Evolutionary conservation across 495 filamentous ascomycete genomes (phyloP).

Genomic region (Xylaria scruposa): DNA sequence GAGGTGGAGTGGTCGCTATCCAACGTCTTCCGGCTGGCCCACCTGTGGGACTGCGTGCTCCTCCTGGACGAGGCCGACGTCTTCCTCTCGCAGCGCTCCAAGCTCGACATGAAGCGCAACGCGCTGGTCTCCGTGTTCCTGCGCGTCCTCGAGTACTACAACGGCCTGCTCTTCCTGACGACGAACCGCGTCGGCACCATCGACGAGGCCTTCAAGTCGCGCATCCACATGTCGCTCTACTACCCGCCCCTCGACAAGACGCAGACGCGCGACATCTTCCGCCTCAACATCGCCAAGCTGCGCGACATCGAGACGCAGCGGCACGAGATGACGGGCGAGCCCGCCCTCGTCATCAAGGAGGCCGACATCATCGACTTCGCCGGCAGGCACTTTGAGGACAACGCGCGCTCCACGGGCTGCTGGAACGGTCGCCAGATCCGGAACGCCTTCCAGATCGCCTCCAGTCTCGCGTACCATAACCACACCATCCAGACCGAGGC

Average conservation of each 20-base stretch:
- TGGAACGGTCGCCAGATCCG: slow-evolving; percentile 66
- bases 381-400: slow-evolving; percentile 61
- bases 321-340: slow-evolving; percentile 36
- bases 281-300: slow-evolving; percentile 68
- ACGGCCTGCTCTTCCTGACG: slow-evolving; percentile 59
- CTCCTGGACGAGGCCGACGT: slow-evolving; percentile 63
- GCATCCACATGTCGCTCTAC: slow-evolving; percentile 55
- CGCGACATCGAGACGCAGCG: slow-evolving; percentile 42
- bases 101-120: slow-evolving; percentile 55
- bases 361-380: slow-evolving; percentile 63
- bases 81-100: slow-evolving; percentile 55
- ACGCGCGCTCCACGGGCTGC: slow-evolving; percentile 21
- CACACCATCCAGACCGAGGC: slow-evolving; percentile 49
- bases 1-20: slow-evolving; percentile 49
- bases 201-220: slow-evolving; percentile 59
- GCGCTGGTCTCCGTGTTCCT: slow-evolving; percentile 61
- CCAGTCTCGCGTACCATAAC: slow-evolving; percentile 77
- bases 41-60: slow-evolving; percentile 63
- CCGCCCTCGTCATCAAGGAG: slow-evolving; percentile 36
- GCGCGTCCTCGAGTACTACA: slow-evolving; percentile 59
- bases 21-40: slow-evolving; percentile 56
- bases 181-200: slow-evolving; percentile 57
- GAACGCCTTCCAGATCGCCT: slow-evolving; percentile 64
- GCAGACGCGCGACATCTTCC: slow-evolving; percentile 82
- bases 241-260: slow-evolving; percentile 69